phyloP scores from a whole-genome alignment of 768 basidiomycete species.

The Botryobasidium botryosum region DNA sequence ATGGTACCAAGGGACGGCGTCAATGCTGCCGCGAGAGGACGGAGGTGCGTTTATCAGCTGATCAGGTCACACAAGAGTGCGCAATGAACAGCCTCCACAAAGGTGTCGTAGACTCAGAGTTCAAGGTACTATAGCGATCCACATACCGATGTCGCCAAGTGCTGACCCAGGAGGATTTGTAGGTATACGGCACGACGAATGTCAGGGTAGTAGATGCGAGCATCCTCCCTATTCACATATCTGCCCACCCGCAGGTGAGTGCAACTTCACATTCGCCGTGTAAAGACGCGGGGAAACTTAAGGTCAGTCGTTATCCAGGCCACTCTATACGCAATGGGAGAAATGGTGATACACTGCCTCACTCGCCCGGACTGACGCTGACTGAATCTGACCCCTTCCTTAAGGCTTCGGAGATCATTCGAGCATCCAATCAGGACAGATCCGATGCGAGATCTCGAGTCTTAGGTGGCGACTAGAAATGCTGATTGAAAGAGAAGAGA shows the following conservation, averaged over 20 bases:
- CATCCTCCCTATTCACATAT: slow-evolving; percentile 4
- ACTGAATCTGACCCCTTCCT: too few relatives aligned
- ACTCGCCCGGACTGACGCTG: too few relatives aligned
- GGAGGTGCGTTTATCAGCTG: slow-evolving; percentile 1
- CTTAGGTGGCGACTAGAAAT: too few relatives aligned
- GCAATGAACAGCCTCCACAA: not conserved
- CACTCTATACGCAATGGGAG: slow-evolving; percentile 4
- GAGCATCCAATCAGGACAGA: too few relatives aligned
- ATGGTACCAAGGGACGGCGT: too few relatives aligned
- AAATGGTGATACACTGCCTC: too few relatives aligned
- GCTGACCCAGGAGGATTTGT: too few relatives aligned
- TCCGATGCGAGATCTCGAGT: too few relatives aligned
- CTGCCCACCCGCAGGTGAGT: slow-evolving; percentile 5
- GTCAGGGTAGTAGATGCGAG: slow-evolving; percentile 4
- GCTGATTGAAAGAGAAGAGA: too few relatives aligned
- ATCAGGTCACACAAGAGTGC: not conserved
- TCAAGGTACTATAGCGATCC: too few relatives aligned
- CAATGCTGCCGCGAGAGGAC: slow-evolving; percentile 4
- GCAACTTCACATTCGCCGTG: not conserved
- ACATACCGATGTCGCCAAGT: too few relatives aligned
- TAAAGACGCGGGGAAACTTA: not conserved
- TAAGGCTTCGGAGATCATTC: too few relatives aligned
- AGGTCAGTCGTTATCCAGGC: not conserved
- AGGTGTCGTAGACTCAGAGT: slow-evolving; percentile 6
- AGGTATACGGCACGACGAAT: slow-evolving; percentile 4